Base-by-base conservation (phyloP, 306 rosid genomes). In the Cajanus cajan region DNA sequence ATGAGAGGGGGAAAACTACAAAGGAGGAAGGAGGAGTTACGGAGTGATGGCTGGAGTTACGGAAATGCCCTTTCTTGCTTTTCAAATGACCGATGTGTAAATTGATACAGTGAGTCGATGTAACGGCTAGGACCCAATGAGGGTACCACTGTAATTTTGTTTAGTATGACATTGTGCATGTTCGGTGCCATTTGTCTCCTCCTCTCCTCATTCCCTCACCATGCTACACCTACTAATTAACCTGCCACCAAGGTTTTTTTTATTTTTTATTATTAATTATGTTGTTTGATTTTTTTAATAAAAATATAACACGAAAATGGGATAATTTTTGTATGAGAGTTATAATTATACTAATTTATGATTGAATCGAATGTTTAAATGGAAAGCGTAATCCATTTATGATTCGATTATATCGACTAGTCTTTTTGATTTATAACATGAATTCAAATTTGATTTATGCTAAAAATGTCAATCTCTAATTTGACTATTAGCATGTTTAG, bases 51-150 rank as follows among this genome's bases (percentile, higher is more conserved):
- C n/a, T 2, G 47, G 43, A 73, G 33, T 83, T 82, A 91, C 5
- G 98, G 14, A 50, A 66, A 76, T 85, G 19, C 45, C 98, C 97
- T 78, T 61, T 2, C 0, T 39, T 7, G 55, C 31, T 19, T 82
- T 73, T 58, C 61, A 66, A 79, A 77, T 75, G 86, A 82, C 72
- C 70, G 6, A 19, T 55, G 47, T 48, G 83, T 63, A 13, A 39
- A 37, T 39, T 39, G 71, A n/a, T 58, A 4, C 9, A 36, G 43
- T 82, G 47, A 16, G 7, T 1, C 68, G 18, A n/a, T 22, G 81
- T 82, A 95, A 95, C 99, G 99, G 99, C 99, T 96, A 96, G 91
- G 88, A 85, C 22, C 8, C 2, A 9, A 1, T 0, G 50, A 84
- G 93, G 98, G 88, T 77, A 71, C 1, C 11, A n/a, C 0, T 0